Conservation (phyloP, 2,329 filamentous ascomycete genomes). For the Cytospora paraplurivora region DNA sequence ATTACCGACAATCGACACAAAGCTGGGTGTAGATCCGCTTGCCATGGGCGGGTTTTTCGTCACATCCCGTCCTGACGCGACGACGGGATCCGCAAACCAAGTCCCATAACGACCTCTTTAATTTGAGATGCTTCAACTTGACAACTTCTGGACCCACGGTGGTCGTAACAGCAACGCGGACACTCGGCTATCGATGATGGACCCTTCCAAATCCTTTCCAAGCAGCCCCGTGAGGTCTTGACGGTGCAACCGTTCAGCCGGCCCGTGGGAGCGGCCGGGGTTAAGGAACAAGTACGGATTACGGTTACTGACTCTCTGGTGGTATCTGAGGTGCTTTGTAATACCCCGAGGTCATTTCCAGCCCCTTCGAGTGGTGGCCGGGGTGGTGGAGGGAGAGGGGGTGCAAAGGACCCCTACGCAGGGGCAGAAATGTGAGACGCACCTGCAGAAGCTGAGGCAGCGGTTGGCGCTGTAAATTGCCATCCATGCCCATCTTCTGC, state of each 20-base stretch:
- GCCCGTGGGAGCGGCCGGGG: neutral
- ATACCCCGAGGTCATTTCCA: neutral
- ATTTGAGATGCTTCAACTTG: conserved; percentile 19
- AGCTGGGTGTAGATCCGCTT: conserved; percentile 13
- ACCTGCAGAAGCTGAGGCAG: conserved; percentile 19
- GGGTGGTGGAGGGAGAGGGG: neutral
- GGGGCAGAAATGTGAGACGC: neutral
- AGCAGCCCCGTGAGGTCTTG: neutral
- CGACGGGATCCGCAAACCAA: conserved; percentile 1
- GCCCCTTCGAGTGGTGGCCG: neutral
- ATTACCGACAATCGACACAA: neutral
- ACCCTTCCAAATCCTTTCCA: neutral
- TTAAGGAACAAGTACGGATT: neutral
- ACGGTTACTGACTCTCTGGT: neutral
- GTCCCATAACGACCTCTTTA: conserved; percentile 17
- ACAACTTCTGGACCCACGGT: neutral
- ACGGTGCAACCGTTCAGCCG: neutral
- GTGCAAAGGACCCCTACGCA: neutral
- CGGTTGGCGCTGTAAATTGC: neutral
- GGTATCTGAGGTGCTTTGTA: neutral
- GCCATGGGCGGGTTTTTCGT: conserved; percentile 4
- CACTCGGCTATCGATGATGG: neutral
- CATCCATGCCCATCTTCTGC: neutral
- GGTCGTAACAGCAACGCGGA: neutral
- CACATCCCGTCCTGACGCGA: conserved; percentile 13